phyloP scores from a whole-genome alignment of 2,329 filamentous ascomycete genomes.

The Botrytis aclada region DNA sequence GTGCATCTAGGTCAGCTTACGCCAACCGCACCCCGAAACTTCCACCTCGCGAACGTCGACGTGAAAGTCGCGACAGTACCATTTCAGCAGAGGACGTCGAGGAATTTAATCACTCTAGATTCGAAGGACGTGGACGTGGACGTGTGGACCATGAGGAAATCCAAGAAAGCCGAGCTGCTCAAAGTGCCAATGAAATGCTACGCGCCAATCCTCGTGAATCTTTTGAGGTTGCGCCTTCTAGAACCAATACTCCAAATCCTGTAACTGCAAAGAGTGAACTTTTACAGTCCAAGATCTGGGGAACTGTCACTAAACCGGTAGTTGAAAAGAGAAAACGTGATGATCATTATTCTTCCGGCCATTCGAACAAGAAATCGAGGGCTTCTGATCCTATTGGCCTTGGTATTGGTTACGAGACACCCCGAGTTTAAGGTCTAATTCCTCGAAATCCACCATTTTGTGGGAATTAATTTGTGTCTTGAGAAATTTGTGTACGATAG shows the following conservation, averaged over 20 bases:
- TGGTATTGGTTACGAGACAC: slow-evolving; percentile 46
- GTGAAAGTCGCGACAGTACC: slow-evolving; percentile 78
- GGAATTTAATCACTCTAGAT: slow-evolving; percentile 53
- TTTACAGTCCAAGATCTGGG: slow-evolving; percentile 62
- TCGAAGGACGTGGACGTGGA: slow-evolving; percentile 33
- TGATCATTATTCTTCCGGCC: slow-evolving; percentile 21
- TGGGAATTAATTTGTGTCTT: not conserved
- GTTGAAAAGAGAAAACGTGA: slow-evolving; percentile 39
- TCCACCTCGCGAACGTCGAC: slow-evolving; percentile 51
- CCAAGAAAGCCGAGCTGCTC: slow-evolving; percentile 72
- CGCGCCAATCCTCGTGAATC: slow-evolving; percentile 51
- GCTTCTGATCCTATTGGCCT: slow-evolving; percentile 50
- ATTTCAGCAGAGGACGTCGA: slow-evolving; percentile 65
- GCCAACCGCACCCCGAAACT: slow-evolving; percentile 23
- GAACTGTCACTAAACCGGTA: slow-evolving; percentile 53
- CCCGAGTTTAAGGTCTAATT: slow-evolving; percentile 15
- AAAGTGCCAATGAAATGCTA: slow-evolving; percentile 72
- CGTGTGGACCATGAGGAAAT: slow-evolving; percentile 57
- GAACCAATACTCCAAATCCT: slow-evolving; percentile 39
- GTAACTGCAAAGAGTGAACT: slow-evolving; percentile 42
- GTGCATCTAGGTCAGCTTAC: slow-evolving; percentile 50
- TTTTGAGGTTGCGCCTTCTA: slow-evolving; percentile 37
- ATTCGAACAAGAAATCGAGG: slow-evolving; percentile 48
- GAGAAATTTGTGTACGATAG: not conserved
- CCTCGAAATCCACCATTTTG: not conserved